Conservation (phyloP, 192 early-diverging fungal species). For the Backusella macrospora region DNA sequence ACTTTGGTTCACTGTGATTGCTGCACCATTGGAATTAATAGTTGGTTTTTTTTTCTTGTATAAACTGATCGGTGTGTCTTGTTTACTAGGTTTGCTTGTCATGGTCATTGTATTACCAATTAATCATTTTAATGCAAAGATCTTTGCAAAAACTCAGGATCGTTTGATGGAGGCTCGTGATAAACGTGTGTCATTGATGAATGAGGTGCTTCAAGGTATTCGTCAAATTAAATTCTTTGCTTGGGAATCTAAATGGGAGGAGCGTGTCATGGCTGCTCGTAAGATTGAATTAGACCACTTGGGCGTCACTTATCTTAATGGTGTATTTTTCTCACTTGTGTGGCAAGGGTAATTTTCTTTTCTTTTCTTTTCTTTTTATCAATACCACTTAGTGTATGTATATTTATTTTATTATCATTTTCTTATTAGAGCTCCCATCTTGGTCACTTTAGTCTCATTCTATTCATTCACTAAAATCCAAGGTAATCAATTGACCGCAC, state of each 20-base stretch:
- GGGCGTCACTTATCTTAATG: slow-evolving; percentile 11
- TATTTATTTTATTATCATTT: background rate
- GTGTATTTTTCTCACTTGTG: slow-evolving; percentile 13
- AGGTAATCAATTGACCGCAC: slow-evolving; percentile 59
- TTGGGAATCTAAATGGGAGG: slow-evolving; percentile 58
- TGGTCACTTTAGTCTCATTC: slow-evolving; percentile 37
- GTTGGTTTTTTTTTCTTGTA: slow-evolving; percentile 74
- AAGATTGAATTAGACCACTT: slow-evolving; percentile 47
- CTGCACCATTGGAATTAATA: slow-evolving; percentile 59
- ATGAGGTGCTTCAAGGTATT: slow-evolving; percentile 71
- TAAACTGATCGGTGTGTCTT: slow-evolving; percentile 78
- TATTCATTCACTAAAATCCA: slow-evolving; percentile 34
- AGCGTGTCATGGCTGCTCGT: slow-evolving; percentile 59
- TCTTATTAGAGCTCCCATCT: slow-evolving; percentile 27
- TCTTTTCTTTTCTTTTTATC: background rate
- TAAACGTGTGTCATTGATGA: slow-evolving; percentile 72
- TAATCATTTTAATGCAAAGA: slow-evolving; percentile 41
- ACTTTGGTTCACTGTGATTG: slow-evolving; percentile 57
- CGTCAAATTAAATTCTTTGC: slow-evolving; percentile 91
- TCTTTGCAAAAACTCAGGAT: slow-evolving; percentile 52
- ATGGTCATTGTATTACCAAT: slow-evolving; percentile 50
- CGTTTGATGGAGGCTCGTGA: slow-evolving; percentile 67
- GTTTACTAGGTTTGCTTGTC: slow-evolving; percentile 71
- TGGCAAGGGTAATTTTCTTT: slow-evolving; percentile 41
- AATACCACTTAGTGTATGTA: background rate